phyloP scores from a whole-genome alignment of 2,329 filamentous ascomycete genomes.

The Rhynchosporium graminicola region DNA sequence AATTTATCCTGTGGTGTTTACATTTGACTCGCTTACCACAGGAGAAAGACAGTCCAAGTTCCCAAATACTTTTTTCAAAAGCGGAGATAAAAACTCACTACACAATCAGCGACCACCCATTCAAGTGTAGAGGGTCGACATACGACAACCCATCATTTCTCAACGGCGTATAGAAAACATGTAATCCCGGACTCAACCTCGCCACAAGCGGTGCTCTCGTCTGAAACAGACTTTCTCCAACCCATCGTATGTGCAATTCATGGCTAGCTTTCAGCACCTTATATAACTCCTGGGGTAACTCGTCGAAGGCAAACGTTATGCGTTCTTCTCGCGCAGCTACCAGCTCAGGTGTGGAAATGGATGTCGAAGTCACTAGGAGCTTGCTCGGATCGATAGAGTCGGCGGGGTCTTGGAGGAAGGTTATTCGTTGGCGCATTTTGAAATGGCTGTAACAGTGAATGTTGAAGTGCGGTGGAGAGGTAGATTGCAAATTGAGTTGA shows the following conservation, averaged over 20 bases:
- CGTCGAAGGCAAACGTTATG: constrained; percentile 70
- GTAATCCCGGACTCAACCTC: constrained; percentile 75
- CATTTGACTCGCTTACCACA: constrained; percentile 43
- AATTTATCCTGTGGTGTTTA: constrained; percentile 15
- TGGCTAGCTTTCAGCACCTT: constrained; percentile 63
- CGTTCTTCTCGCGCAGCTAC: constrained; percentile 76
- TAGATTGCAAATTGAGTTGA: not conserved
- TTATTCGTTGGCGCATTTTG: constrained; percentile 75
- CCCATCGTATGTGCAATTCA: constrained; percentile 80
- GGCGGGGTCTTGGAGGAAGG: constrained; percentile 71
- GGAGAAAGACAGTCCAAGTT: constrained; percentile 55
- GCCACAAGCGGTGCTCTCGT: constrained; percentile 71
- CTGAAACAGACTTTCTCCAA: constrained; percentile 57
- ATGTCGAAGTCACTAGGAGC: constrained; percentile 56
- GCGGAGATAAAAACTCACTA: constrained; percentile 56
- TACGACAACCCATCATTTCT: constrained; percentile 32
- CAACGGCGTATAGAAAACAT: constrained; percentile 72
- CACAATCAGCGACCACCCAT: constrained; percentile 15
- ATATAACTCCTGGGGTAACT: constrained; percentile 70
- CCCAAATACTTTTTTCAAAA: constrained; percentile 60
- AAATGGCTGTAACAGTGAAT: constrained; percentile 5
- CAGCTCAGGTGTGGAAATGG: constrained; percentile 60
- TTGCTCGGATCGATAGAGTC: constrained; percentile 63
- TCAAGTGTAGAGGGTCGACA: constrained; percentile 6
- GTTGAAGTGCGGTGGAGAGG: no score